phyloP scores from a whole-genome alignment of 768 basidiomycete genomes.

The Podaxis carcinomalis region DNA sequence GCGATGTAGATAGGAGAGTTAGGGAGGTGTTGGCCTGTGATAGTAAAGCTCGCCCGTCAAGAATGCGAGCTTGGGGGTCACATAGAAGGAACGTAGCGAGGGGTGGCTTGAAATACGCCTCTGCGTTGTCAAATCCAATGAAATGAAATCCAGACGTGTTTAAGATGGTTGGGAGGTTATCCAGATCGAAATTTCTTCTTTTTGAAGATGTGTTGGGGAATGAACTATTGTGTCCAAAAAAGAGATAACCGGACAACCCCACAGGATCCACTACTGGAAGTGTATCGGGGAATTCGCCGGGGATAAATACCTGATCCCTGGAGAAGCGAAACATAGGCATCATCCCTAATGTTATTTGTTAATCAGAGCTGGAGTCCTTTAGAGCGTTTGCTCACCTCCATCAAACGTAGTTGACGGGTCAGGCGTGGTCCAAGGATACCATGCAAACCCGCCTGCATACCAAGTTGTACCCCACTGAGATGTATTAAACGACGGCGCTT shows the following conservation, averaged over 20 bases:
- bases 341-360: not conserved
- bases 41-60: not conserved
- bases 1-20: not conserved
- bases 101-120: not conserved
- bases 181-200: not conserved
- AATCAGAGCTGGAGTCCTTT: not conserved
- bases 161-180: not conserved
- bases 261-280: not conserved
- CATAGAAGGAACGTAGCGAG: not conserved
- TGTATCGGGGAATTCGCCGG: not conserved
- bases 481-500: not conserved
- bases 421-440: not conserved
- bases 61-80: not conserved
- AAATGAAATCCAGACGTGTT: not conserved
- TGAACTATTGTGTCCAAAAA: conserved; percentile 2
- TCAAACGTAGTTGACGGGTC: not conserved
- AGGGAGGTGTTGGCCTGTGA: not conserved
- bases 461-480: not conserved
- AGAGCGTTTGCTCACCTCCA: not conserved
- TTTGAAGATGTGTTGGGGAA: not conserved
- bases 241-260: not conserved
- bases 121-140: not conserved
- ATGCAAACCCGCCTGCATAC: conserved; percentile 1
- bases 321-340: not conserved
- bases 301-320: not conserved